Base-by-base conservation (phyloP, 2,329 filamentous ascomycete species). In the Neofusicoccum sp. region DNA sequence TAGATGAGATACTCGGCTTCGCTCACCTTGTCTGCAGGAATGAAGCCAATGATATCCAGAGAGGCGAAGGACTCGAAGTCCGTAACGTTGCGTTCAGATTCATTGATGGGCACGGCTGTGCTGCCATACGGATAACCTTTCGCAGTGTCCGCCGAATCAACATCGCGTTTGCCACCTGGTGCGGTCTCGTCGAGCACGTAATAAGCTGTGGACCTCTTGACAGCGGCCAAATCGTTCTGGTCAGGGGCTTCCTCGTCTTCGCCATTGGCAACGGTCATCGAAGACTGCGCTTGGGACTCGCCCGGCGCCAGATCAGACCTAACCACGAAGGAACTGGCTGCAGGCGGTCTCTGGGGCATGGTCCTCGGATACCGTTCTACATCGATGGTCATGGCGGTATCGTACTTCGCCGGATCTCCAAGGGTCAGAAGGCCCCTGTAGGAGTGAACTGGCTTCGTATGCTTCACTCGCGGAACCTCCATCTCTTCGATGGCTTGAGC, bases 51-150 rank as follows among this genome's bases (percentile, higher is more conserved):
- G 43, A 99, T 88, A 3, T 91, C 88, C 61, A 98, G 86, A 6
- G 84, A 82, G 62, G 89, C 87, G 8, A 78, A 75, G 0, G 91
- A 95, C 68, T 96, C 88, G 34, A 97, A 82, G 65, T 89, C 92
- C n/a, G 91, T 96, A 61, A 97, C 86, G 66, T 93, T 91, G 72
- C 89, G 84, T 68, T 99, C 93, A 0, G 89, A 89, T 67, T 93
- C 88, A 65, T 86, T 90, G 66, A 99, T 96, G 66, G 89, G 88
- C 1, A 99, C 93, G 2, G 90, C 91, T 0, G 93, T 97, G 61
- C 92, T 85, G 47, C 95, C 95, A 71, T 99, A 99, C 69, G 91
- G 88, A 69, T 93, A 99, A 0, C 95, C 95, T 72, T 92, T 96
- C n/a, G 91, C 91, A 38, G 99, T 81, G 14, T 91, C 85, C 12